These are phyloP conservation scores for Coemansia interrupta DNA, from an alignment of 192 early-diverging fungal genomes.

Conservation along the genomic window DNA sequence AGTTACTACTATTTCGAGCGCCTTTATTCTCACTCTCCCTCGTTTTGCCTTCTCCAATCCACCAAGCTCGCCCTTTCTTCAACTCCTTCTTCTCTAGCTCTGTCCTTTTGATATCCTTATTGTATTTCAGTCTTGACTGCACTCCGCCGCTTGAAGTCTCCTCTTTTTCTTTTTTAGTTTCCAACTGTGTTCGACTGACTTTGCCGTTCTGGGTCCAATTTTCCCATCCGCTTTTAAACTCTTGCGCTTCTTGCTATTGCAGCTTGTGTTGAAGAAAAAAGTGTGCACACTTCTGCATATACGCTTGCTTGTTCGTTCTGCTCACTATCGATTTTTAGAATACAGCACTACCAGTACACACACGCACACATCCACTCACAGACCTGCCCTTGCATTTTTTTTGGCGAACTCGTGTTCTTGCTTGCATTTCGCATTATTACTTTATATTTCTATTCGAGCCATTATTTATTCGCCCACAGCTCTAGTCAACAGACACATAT, in stretches of 20 bases:
- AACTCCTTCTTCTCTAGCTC: too few species aligned
- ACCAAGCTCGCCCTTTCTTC: too few species aligned
- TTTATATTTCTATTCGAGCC: conserved; percentile 6
- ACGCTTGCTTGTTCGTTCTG: not conserved
- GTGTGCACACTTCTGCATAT: not conserved
- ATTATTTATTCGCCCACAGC: conserved; percentile 2
- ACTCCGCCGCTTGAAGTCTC: not conserved
- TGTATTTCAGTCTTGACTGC: not conserved
- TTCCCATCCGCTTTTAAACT: not conserved
- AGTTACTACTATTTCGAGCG: too few species aligned
- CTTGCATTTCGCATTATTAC: conserved; percentile 33
- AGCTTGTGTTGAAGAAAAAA: too few species aligned
- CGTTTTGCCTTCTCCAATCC: too few species aligned
- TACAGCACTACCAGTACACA: not conserved
- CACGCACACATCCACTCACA: conserved; percentile 2
- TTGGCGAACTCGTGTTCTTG: conserved; percentile 24
- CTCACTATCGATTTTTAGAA: not conserved
- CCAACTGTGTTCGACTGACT: not conserved
- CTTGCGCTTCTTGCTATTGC: not conserved
- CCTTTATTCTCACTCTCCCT: too few species aligned
- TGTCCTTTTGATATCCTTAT: not conserved
- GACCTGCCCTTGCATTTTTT: conserved; percentile 31
- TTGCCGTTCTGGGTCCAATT: not conserved
- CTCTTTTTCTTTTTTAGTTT: not conserved
- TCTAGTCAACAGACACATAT: conserved; percentile 5